Percentiles rank a stretch among this genome's conserved stretches.
phyloP scores from a whole-genome alignment of 2,329 filamentous ascomycete genomes.

The Fusarium tanahbumbuense region DNA sequence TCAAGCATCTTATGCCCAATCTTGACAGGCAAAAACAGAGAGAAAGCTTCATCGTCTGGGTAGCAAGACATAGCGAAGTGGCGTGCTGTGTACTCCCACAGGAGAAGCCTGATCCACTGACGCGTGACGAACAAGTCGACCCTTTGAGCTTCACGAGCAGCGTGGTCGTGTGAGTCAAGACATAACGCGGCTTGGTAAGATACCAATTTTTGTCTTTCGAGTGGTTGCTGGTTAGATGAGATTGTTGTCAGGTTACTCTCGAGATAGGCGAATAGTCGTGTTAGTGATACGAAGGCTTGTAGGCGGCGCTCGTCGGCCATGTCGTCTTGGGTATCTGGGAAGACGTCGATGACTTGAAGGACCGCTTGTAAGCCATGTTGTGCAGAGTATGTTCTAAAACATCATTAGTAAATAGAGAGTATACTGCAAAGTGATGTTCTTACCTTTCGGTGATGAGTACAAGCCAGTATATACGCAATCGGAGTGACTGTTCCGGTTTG shows the following conservation, averaged over 20 bases:
- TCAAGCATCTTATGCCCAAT: conserved; percentile 46
- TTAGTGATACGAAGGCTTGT: conserved; percentile 40
- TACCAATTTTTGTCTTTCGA: conserved; percentile 38
- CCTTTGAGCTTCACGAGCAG: conserved; percentile 40
- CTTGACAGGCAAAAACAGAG: conserved; percentile 42
- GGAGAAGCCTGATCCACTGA: conserved; percentile 45
- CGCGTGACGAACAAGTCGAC: conserved; percentile 47
- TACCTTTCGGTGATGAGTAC: conserved; percentile 43
- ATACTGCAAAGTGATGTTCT: too few species aligned
- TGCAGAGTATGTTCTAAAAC: conserved; percentile 34
- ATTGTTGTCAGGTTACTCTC: conserved; percentile 39
- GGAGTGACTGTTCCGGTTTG: conserved; percentile 34
- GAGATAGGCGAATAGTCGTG: conserved; percentile 42
- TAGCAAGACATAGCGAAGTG: conserved; percentile 46
- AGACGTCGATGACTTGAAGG: conserved; percentile 38
- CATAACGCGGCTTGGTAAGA: conserved; percentile 39
- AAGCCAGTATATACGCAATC: conserved; percentile 43
- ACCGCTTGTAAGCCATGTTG: conserved; percentile 42
- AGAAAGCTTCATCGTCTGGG: conserved; percentile 42
- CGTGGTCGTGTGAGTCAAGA: conserved; percentile 27
- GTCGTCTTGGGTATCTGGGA: conserved; percentile 35
- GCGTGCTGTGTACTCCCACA: conserved; percentile 46
- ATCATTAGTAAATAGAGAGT: too few species aligned
- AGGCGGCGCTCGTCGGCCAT: conserved; percentile 29
- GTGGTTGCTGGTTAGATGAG: conserved; percentile 26